These are phyloP conservation scores for Aaosphaeria arxii DNA, from an alignment of 2,329 filamentous ascomycete species.

Conservation along the genomic window DNA sequence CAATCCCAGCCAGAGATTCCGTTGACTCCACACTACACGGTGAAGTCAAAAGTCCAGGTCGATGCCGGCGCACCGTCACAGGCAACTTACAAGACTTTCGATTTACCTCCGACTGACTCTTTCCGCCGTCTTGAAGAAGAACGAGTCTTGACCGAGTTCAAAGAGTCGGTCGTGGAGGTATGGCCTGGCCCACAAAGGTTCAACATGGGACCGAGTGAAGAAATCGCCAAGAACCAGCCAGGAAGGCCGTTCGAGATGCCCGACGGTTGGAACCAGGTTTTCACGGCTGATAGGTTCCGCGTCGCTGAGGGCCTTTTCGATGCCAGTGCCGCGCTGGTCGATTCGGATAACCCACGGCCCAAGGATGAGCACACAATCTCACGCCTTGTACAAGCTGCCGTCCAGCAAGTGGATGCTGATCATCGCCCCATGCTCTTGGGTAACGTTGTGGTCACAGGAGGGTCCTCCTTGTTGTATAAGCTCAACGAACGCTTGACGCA, in stretches of 20 bases:
- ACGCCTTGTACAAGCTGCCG: constrained; percentile 72
- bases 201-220: constrained; percentile 61
- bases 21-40: constrained; percentile 79
- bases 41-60: constrained; percentile 83
- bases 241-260: constrained; percentile 95
- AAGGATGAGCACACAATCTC: constrained; percentile 78
- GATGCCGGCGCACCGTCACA: constrained; percentile 80
- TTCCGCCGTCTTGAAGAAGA: constrained; percentile 88
- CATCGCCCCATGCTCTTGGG: constrained; percentile 76
- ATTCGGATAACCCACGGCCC: constrained; percentile 50
- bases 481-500: constrained; percentile 87
- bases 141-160: constrained; percentile 90
- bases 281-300: constrained; percentile 81
- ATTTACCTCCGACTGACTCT: constrained; percentile 58
- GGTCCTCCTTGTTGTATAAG: constrained; percentile 80
- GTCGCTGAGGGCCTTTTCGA: constrained; percentile 91
- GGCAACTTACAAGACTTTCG: constrained; percentile 70
- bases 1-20: constrained; percentile 67
- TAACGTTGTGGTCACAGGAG: constrained; percentile 92
- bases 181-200: constrained; percentile 80
- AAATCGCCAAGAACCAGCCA: constrained; percentile 68
- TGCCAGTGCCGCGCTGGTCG: constrained; percentile 66
- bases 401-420: constrained; percentile 84
- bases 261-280: constrained; percentile 93
- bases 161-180: constrained; percentile 92